These are phyloP conservation scores for Phialocephala sp. DNA, from an alignment of 2,329 filamentous ascomycete genomes.

Conservation along the genomic window DNA sequence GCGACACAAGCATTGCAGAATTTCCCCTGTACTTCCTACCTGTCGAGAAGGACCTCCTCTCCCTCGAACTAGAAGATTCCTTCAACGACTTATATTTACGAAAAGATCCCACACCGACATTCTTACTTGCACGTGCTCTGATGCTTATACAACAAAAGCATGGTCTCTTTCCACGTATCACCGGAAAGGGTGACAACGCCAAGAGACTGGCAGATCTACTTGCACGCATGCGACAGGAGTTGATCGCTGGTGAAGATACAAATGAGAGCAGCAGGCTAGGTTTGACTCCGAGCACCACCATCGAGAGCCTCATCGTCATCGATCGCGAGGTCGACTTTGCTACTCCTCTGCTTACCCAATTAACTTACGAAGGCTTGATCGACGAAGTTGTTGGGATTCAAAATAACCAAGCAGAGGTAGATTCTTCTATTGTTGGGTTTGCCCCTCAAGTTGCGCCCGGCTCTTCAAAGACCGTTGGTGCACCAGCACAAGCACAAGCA, in stretches of 20 bases:
- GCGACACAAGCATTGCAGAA: conserved; percentile 88
- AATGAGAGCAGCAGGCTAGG: conserved; percentile 66
- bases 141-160: conserved; percentile 94
- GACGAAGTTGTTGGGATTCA: conserved; percentile 93
- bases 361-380: conserved; percentile 95
- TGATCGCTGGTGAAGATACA: conserved; percentile 78
- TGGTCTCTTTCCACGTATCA: conserved; percentile 91
- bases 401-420: conserved; percentile 91
- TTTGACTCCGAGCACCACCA: conserved; percentile 82
- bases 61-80: conserved; percentile 85
- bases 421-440: conserved; percentile 86
- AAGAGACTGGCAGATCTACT: conserved; percentile 87
- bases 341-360: conserved; percentile 87
- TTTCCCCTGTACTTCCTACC: conserved; percentile 90
- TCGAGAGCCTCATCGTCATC: conserved; percentile 92
- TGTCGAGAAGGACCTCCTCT: conserved; percentile 88
- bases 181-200: conserved; percentile 94
- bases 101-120: conserved; percentile 91
- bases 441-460: conserved; percentile 62
- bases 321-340: conserved; percentile 95
- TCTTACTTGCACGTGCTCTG: conserved; percentile 85
- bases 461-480: conserved; percentile 60
- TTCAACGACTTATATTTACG: conserved; percentile 87
- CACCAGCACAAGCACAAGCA: conserved; percentile 66
- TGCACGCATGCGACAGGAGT: conserved; percentile 88